Conservation (phyloP, 148 eudicot species). For the Camellia japonica region DNA sequence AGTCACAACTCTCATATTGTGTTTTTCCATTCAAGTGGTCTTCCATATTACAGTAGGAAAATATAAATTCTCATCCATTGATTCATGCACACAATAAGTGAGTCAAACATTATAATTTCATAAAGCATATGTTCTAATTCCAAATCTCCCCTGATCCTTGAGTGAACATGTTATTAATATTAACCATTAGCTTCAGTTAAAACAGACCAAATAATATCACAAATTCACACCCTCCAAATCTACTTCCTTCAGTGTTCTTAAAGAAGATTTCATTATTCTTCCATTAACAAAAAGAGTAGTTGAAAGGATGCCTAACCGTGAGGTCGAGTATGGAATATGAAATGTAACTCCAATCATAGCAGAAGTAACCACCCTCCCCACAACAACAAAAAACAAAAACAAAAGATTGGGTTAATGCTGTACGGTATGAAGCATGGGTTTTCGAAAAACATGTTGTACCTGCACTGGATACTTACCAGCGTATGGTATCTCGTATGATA, state of each 20-base stretch:
- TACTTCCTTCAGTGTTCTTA: background rate
- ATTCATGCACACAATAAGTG: background rate
- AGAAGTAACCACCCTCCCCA: too few species aligned
- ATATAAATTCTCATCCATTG: background rate
- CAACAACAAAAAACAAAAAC: too few species aligned
- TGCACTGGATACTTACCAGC: too few species aligned
- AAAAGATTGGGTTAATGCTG: too few species aligned
- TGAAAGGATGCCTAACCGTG: background rate
- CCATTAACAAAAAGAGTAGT: background rate
- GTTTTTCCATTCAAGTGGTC: background rate
- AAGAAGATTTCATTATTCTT: background rate
- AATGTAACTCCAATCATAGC: too few species aligned
- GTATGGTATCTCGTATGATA: too few species aligned
- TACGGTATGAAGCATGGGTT: too few species aligned
- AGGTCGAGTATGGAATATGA: too few species aligned
- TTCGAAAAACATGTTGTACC: too few species aligned
- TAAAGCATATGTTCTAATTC: background rate
- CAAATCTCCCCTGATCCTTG: background rate
- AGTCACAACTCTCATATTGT: background rate
- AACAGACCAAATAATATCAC: background rate
- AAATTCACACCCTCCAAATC: background rate
- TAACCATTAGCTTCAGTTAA: background rate
- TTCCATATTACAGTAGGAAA: background rate
- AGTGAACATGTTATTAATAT: background rate
- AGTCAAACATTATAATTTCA: background rate